Percentiles rank a stretch among this genome's conserved stretches.
These are phyloP conservation scores for Candolleomyces aberdarensis DNA, from an alignment of 768 basidiomycete species.

Conservation along the genomic window DNA sequence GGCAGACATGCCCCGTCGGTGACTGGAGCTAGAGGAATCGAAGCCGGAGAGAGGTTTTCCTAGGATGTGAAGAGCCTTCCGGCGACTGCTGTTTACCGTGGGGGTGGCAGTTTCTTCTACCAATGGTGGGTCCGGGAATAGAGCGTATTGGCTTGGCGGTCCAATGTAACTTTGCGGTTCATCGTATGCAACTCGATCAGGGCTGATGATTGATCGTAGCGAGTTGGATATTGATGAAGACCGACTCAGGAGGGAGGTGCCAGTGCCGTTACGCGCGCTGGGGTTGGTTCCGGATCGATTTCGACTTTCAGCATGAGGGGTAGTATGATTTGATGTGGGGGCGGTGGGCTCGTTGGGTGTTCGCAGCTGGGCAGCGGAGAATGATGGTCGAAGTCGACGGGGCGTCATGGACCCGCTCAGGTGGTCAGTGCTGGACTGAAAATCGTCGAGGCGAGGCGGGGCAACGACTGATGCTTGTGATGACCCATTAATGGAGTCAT, in stretches of 20 bases:
- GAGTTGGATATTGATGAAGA: conserved; percentile 60
- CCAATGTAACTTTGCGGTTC: conserved; percentile 56
- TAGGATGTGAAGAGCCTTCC: conserved; percentile 68
- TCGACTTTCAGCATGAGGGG: conserved; percentile 45
- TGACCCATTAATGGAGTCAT: conserved; percentile 36
- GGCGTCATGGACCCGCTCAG: conserved; percentile 54
- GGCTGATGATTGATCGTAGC: conserved; percentile 33
- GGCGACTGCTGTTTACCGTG: conserved; percentile 46
- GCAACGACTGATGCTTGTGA: conserved; percentile 40
- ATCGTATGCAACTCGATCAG: conserved; percentile 35
- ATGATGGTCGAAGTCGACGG: conserved; percentile 65
- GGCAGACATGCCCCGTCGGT: conserved; percentile 53
- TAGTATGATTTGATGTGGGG: conserved; percentile 23
- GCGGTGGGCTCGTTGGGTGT: conserved; percentile 39
- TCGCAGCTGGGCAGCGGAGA: conserved; percentile 75
- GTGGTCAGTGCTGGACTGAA: conserved; percentile 44
- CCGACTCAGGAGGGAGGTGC: conserved; percentile 45
- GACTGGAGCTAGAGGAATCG: conserved; percentile 35
- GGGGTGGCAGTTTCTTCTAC: conserved; percentile 47
- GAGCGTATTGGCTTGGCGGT: conserved; percentile 66
- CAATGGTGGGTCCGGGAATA: conserved; percentile 65
- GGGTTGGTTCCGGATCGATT: conserved; percentile 70
- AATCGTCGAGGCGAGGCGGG: conserved; percentile 53
- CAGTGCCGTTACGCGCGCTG: conserved; percentile 40
- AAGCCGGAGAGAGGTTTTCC: conserved; percentile 48